These are phyloP conservation scores for Pleurotus salmoneostramineus DNA, from an alignment of 768 basidiomycete genomes.

Conservation along the genomic window DNA sequence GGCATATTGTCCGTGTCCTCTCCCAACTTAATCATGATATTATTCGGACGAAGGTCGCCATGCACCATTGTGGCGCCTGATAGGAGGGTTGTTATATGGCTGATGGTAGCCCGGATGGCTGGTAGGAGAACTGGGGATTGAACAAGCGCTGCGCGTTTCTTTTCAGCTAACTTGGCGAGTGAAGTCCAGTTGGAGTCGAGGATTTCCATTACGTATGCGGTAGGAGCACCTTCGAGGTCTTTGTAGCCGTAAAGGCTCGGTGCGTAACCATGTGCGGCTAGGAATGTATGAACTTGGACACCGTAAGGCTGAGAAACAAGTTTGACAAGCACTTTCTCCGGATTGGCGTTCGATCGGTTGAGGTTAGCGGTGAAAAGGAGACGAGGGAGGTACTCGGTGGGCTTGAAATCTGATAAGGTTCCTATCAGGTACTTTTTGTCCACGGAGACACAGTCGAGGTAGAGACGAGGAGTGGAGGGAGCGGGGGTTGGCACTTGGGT, in stretches of 20 bases:
- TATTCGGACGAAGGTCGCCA: slow-evolving; percentile 3
- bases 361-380: not conserved
- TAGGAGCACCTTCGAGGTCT: slow-evolving; percentile 2
- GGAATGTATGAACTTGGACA: slow-evolving; percentile 23
- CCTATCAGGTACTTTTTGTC: not conserved
- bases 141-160: no score
- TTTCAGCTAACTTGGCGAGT: not conserved
- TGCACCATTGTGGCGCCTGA: slow-evolving; percentile 20
- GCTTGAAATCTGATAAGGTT: not conserved
- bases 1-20: not conserved
- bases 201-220: not conserved
- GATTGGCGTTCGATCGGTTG: not conserved
- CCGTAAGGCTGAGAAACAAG: slow-evolving; percentile 30
- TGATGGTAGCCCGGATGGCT: not conserved
- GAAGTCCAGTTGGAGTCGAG: not conserved
- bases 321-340: slow-evolving; percentile 26
- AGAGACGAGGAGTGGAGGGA: not conserved
- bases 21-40: not conserved
- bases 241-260: slow-evolving; percentile 19
- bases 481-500: not conserved
- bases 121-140: not conserved
- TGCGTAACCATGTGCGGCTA: slow-evolving; percentile 22
- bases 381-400: not conserved
- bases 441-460: not conserved
- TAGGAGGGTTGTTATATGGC: not conserved